These are phyloP conservation scores for Paraphoma chrysanthemicola DNA, from an alignment of 2,329 filamentous ascomycete genomes.

Conservation along the genomic window DNA sequence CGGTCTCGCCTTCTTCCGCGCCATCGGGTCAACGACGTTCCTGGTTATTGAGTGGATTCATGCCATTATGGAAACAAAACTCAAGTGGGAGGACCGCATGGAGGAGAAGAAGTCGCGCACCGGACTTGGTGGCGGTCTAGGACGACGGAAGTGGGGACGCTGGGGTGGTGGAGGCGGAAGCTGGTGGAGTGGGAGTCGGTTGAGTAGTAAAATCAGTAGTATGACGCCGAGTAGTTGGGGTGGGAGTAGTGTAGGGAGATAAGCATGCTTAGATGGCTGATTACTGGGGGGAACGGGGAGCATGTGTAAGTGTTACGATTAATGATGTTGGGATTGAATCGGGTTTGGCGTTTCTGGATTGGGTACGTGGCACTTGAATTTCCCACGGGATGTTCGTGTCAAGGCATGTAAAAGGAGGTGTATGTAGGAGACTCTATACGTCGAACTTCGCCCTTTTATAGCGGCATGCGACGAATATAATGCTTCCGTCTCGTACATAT, in stretches of 20 bases:
- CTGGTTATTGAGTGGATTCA: slow-evolving; percentile 84
- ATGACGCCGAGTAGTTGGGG: slow-evolving; percentile 43
- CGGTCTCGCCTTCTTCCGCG: slow-evolving; percentile 83
- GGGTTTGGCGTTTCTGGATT: background rate
- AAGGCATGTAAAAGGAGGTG: background rate
- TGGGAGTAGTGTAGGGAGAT: slow-evolving; percentile 36
- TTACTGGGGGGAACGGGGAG: no score
- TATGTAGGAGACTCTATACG: background rate
- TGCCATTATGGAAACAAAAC: slow-evolving; percentile 83
- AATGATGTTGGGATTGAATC: background rate
- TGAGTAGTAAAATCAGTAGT: slow-evolving; percentile 47
- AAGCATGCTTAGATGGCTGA: background rate
- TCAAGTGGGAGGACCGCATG: slow-evolving; percentile 61
- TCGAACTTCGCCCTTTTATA: background rate
- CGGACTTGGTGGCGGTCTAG: slow-evolving; percentile 28
- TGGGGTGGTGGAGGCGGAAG: slow-evolving; percentile 34
- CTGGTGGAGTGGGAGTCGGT: slow-evolving; percentile 47
- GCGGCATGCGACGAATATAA: background rate
- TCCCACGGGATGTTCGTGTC: no score
- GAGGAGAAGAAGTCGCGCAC: slow-evolving; percentile 38
- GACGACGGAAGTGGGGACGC: slow-evolving; percentile 27
- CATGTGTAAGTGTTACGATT: background rate
- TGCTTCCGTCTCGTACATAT: background rate
- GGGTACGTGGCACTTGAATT: no score
- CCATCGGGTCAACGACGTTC: slow-evolving; percentile 81